Evolutionary conservation across 2,329 filamentous ascomycete genomes (phyloP).

Genomic region (Xylaria sp.): DNA sequence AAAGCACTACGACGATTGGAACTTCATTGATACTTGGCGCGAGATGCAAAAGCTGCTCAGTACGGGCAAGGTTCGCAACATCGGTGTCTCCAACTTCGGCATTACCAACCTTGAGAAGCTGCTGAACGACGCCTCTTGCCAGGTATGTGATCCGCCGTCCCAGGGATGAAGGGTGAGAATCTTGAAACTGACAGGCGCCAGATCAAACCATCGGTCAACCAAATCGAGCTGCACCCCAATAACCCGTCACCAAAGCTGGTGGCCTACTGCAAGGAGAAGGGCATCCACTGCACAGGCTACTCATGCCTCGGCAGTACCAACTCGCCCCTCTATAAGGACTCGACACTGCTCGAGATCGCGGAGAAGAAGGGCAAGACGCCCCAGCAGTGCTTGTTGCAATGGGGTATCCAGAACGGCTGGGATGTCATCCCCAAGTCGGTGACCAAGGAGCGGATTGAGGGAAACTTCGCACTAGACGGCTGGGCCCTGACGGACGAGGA

Average conservation of each 20-base stretch:
- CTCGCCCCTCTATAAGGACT: constrained; percentile 76
- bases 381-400: constrained; percentile 81
- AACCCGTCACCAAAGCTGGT: constrained; percentile 84
- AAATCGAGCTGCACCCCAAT: constrained; percentile 84
- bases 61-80: constrained; percentile 79
- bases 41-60: constrained; percentile 76
- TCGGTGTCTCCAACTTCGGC: constrained; percentile 88
- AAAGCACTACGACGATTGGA: constrained; percentile 81
- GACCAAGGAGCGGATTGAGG: constrained; percentile 76
- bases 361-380: constrained; percentile 73
- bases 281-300: constrained; percentile 80
- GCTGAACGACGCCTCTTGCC: constrained; percentile 71
- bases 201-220: constrained; percentile 77
- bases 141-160: constrained; percentile 56
- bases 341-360: constrained; percentile 70
- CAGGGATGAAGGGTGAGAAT: background rate
- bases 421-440: constrained; percentile 89
- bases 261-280: constrained; percentile 76
- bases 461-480: constrained; percentile 79
- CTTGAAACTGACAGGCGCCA: constrained; percentile 43
- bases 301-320: constrained; percentile 78
- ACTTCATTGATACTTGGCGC: constrained; percentile 82
- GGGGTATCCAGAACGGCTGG: constrained; percentile 84
- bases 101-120: constrained; percentile 84
- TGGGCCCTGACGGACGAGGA: constrained; percentile 80